A percentile compares a stretch with the other conserved stretches of the same genome.
phyloP scores from a whole-genome alignment of 2,329 filamentous ascomycete species.

The Podosphaera fusca region DNA sequence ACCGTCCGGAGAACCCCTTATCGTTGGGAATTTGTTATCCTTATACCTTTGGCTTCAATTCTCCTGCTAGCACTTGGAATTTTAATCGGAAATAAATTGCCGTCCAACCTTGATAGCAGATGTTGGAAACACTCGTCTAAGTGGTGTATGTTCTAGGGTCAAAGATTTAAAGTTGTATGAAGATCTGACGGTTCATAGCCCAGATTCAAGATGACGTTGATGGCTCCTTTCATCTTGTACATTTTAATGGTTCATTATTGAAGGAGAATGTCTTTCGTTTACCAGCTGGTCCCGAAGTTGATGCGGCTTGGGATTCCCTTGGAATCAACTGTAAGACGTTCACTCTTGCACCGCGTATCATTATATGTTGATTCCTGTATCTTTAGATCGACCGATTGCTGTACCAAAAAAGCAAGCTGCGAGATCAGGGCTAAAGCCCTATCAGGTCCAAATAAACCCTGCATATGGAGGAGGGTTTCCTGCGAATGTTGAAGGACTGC shows the following conservation, averaged over 20 bases:
- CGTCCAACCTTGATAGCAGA: slow-evolving; percentile 3
- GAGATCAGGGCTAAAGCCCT: slow-evolving; percentile 20
- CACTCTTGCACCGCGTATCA: neutral
- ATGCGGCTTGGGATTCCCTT: slow-evolving; percentile 27
- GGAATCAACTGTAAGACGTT: slow-evolving; percentile 25
- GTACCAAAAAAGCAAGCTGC: slow-evolving; percentile 20
- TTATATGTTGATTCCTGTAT: neutral
- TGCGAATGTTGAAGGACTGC: slow-evolving; percentile 24
- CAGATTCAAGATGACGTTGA: slow-evolving; percentile 20
- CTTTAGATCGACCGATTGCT: slow-evolving; percentile 19
- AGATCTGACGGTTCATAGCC: slow-evolving; percentile 6
- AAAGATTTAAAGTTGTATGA: neutral
- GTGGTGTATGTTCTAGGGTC: slow-evolving; percentile 7
- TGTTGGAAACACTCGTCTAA: slow-evolving; percentile 9
- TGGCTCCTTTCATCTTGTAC: slow-evolving; percentile 19
- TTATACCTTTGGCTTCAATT: slow-evolving; percentile 4
- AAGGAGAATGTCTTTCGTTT: slow-evolving; percentile 28
- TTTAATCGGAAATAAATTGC: slow-evolving; percentile 8
- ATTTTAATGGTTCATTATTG: slow-evolving; percentile 29
- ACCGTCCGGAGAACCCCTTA: neutral
- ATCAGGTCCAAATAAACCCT: slow-evolving; percentile 27
- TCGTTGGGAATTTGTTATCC: neutral
- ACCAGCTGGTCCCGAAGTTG: slow-evolving; percentile 24
- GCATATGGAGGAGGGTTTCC: slow-evolving; percentile 29
- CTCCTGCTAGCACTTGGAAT: slow-evolving; percentile 6